These are phyloP conservation scores for Xylaria sp. DNA, from an alignment of 2,329 filamentous ascomycete species.

Conservation along the genomic window DNA sequence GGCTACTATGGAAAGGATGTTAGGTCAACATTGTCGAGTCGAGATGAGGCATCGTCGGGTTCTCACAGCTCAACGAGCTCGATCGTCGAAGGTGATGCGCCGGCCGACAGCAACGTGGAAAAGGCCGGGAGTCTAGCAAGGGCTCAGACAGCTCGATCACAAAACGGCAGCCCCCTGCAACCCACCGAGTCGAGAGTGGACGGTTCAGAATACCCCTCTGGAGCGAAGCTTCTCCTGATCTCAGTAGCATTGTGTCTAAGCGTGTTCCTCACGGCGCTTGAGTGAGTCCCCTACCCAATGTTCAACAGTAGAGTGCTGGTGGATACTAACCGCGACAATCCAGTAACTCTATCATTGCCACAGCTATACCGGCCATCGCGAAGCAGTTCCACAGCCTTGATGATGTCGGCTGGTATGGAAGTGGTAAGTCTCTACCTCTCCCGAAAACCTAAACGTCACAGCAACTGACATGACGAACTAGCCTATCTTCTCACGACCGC, in stretches of 20 bases:
- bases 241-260: constrained; percentile 57
- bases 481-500: constrained; percentile 55
- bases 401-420: constrained; percentile 62
- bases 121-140: constrained; percentile 22
- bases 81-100: constrained; percentile 8
- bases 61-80: constrained; percentile 25
- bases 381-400: constrained; percentile 54
- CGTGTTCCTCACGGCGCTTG: constrained; percentile 58
- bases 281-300: constrained; percentile 46
- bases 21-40: constrained; percentile 20
- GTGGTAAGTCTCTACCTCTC: constrained; percentile 40
- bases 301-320: not conserved
- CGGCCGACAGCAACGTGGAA: not conserved
- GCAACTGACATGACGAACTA: constrained; percentile 23
- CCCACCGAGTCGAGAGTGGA: constrained; percentile 52
- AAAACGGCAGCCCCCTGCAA: constrained; percentile 41
- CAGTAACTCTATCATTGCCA: constrained; percentile 54
- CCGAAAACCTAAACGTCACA: not conserved
- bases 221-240: constrained; percentile 54
- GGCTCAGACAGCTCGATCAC: constrained; percentile 29
- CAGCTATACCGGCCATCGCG: constrained; percentile 56
- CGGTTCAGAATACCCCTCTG: constrained; percentile 53
- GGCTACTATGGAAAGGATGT: constrained; percentile 25
- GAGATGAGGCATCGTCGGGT: constrained; percentile 2
- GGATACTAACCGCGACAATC: constrained; percentile 36